Evolutionary conservation across 2,329 filamentous ascomycete genomes (phyloP), one percentile per base, ranked within the genome.

Genomic region (Pestalotiopsis fici): DNA sequence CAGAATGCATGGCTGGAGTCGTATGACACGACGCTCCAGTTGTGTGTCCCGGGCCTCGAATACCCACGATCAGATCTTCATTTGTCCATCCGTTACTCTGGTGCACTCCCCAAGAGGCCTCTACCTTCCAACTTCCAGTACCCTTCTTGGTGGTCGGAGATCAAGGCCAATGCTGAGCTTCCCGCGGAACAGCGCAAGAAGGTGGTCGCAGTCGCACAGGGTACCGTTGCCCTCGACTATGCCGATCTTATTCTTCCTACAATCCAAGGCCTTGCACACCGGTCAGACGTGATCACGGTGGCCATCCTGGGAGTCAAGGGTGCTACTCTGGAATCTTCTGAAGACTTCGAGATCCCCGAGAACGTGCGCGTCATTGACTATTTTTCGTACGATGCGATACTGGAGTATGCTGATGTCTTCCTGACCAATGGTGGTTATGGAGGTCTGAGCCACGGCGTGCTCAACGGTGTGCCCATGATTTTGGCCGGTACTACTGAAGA

Each of bases 351-450:
- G 4, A 65, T 66, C 21, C 69, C 70, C 21, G 27, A 27, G 9
- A 80, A 80, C 59, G 71, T 72, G 2, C 70, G 76, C 13, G 72
- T 78, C n/a, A 74, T 75, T 21, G 75, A 78, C 56, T 80, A 77
- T 61, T 73, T 80, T 23, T 76, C 78, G 27, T 78, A 78, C 64
- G 77, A 79, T 62, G 68, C 75, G 27, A 69, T 79, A 4, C 71
- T 80, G 9, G 75, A 75, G 35, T 65, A 79, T 66, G 71, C 75
- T 11, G 77, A 78, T 54, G 77, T 83, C 0, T 83, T 86, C 31
- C 76, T 87, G 18, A 79, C 79, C 12, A 87, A 86, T 60, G 84
- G 80, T 12, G 83, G 84, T 3, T 87, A 84, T 66, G 83, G 84
- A 3, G 83, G 82, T 1, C 79, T 85, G 60, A 77, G 80, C 25